Evolutionary conservation across 495 filamentous ascomycete species (phyloP), one percentile per base, ranked within the genome.

Genomic region (Parmelia sp.): DNA sequence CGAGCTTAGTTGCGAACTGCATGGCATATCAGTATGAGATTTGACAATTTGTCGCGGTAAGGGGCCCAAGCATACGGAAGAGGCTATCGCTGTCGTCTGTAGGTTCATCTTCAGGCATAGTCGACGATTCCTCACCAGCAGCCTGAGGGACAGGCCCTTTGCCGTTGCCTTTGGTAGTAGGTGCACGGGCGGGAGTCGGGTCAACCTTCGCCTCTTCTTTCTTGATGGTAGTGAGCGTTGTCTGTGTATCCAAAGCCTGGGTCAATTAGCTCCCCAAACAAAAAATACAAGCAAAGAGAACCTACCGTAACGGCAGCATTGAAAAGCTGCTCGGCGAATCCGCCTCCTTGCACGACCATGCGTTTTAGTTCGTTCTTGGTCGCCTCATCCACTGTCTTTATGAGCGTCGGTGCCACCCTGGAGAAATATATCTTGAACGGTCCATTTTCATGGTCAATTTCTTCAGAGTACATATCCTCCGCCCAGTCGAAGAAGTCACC

Each of bases 401-500:
- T 23, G 27, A 68, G 2, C 3, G 19, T 40, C 15, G 66, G 66
- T 21, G 66, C 63, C 3, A 56, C 59, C 15, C n/a, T 31, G 25
- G 39, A 42, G n/a, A 68, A 65, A 9, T 61, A 68, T n/a, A 17
- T 27, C 49, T 25, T 65, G 42, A 65, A 68, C 0, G 62, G 62
- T 10, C 66, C 66, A 51, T 25, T 29, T 0, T 40, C 55, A 39
- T 59, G 63, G 40, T 68, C 59, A 11, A 62, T 17, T 21, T 68
- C 63, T 23, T 61, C 51, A 33, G 53, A 40, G 35, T 58, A 68
- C 63, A 68, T 68, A n/a, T 68, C 58, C 33, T 65, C 62, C 5
- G 63, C 63, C 58, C 63, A 68, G 35, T 68, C 63, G 55, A 68
- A 65, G 59, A 68, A 68, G 0, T 3, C 44, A 6, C 23, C 40